A percentile compares a stretch with the other conserved stretches of the same genome.
phyloP scores from a whole-genome alignment of 495 filamentous ascomycete species.

The Letharia lupina region DNA sequence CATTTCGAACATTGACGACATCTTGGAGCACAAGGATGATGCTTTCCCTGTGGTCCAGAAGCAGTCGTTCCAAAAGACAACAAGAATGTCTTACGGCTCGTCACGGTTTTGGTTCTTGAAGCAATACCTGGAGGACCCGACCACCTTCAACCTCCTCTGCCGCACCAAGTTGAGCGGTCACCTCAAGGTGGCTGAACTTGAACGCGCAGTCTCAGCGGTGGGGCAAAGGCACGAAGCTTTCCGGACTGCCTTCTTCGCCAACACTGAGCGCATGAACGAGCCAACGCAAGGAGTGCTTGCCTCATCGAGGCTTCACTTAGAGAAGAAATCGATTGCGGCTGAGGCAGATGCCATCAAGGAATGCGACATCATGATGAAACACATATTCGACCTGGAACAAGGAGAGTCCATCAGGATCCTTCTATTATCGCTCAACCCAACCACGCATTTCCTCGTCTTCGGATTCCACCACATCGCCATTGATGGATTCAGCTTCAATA shows the following conservation, averaged over 20 bases:
- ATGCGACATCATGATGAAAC: slow-evolving; percentile 10
- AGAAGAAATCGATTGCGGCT: slow-evolving; percentile 3
- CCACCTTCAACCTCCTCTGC: slow-evolving; percentile 30
- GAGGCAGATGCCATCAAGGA: slow-evolving; percentile 2
- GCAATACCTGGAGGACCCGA: slow-evolving; percentile 30
- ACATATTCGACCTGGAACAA: slow-evolving; percentile 25
- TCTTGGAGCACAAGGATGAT: not conserved
- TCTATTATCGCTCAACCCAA: slow-evolving; percentile 23
- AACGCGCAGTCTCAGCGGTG: slow-evolving; percentile 24
- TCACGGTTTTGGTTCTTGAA: slow-evolving; percentile 42
- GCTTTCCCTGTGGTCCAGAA: not conserved
- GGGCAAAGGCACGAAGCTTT: slow-evolving; percentile 36
- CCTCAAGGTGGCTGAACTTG: slow-evolving; percentile 28
- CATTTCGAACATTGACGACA: not conserved
- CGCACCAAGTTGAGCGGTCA: slow-evolving; percentile 12
- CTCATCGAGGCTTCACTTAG: slow-evolving; percentile 1
- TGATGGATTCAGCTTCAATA: slow-evolving; percentile 39
- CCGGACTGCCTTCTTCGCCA: slow-evolving; percentile 34
- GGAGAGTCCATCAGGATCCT: slow-evolving; percentile 21
- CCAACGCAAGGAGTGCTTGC: slow-evolving; percentile 9
- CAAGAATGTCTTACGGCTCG: slow-evolving; percentile 34
- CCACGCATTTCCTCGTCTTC: slow-evolving; percentile 20
- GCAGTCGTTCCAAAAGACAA: not conserved
- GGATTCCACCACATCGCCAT: slow-evolving; percentile 43
- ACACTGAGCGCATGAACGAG: slow-evolving; percentile 5